Base-by-base conservation (phyloP, 768 basidiomycete species). In the Pleurotus salmoneostramineus region DNA sequence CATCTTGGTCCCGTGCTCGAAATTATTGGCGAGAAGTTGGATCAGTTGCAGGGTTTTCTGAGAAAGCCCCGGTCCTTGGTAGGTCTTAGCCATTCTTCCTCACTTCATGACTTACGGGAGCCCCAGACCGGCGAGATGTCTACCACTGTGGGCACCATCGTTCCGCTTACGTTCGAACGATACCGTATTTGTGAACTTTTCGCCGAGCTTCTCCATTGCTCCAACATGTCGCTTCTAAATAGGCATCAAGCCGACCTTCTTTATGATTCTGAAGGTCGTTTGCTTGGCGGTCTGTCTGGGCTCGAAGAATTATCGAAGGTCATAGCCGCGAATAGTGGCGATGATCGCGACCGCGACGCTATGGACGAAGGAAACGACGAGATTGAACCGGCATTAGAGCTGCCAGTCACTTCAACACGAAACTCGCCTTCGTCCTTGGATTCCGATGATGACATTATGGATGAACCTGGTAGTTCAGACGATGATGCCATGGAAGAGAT, bases 161-260 rank as follows among this genome's bases (percentile, higher is more conserved):
- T 78, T 1, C 94, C 95, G 0, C 83, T 99, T 31, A 98, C 97
- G 1, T 84, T 95, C 58, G 97, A 98, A 69, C 88, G 97, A 12
- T 97, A 93, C 71, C 86, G 96, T 7, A 94, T 98, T 64, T 92
- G 94, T 72, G 97, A 99, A 71, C 79, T 99, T 10, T 95, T 96
- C 65, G 97, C 96, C 15, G 97, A 99, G 68, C 84, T 99, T 4
- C 75, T 98, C 27, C 97, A 99, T 67, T 97, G 95, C 69, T 98
- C 97, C 14, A 98, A 97, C 66, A 98, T 99, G 96, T 87, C 91
- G 4, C 82, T 98, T 21, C 78, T 98, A 31, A 98, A 98, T 68
- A 91, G 97, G 7, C 67, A 82, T 0, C 85, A 88, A 48, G 85
- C 80, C 56, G 81, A 83, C 47, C 78, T 83, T 21, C 74, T 86